A percentile compares a stretch with the other conserved stretches of the same genome.
phyloP scores from a whole-genome alignment of 2,329 filamentous ascomycete genomes.

The Periconia sp. region DNA sequence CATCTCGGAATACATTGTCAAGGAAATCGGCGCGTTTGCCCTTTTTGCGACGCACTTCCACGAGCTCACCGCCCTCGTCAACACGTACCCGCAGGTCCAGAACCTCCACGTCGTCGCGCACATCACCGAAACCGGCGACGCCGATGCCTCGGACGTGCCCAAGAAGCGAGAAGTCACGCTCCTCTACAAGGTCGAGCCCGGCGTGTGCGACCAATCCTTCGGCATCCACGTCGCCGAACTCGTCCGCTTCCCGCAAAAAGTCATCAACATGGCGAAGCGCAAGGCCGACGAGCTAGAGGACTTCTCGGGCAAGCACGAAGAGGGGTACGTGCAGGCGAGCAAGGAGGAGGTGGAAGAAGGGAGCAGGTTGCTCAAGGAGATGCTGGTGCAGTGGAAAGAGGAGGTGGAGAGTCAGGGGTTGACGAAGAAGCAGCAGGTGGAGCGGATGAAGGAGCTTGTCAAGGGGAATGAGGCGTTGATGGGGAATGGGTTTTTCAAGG shows the following conservation, averaged over 20 bases:
- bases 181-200: constrained; percentile 93
- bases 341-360: constrained; percentile 90
- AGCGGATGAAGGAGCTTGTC: constrained; percentile 78
- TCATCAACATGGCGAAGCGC: constrained; percentile 97
- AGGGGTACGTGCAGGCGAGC: constrained; percentile 47
- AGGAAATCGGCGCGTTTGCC: constrained; percentile 89
- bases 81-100: constrained; percentile 82
- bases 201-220: constrained; percentile 95
- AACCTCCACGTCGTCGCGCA: constrained; percentile 97
- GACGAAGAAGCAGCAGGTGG: constrained; percentile 69
- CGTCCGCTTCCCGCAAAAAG: constrained; percentile 93
- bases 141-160: constrained; percentile 45
- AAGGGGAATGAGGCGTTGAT: constrained; percentile 67
- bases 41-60: constrained; percentile 99
- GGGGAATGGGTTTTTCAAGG: constrained; percentile 68
- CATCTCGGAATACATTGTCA: constrained; percentile 95
- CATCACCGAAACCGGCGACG: constrained; percentile 63
- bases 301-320: constrained; percentile 79
- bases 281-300: constrained; percentile 98
- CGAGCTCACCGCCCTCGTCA: constrained; percentile 87
- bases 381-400: constrained; percentile 83
- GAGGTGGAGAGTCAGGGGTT: constrained; percentile 63
- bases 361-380: constrained; percentile 78
- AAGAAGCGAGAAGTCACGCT: constrained; percentile 77
- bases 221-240: constrained; percentile 98